Evolutionary conservation across 202 grass and related monocot genomes (phyloP).

Genomic region (Panicum virgatum): DNA sequence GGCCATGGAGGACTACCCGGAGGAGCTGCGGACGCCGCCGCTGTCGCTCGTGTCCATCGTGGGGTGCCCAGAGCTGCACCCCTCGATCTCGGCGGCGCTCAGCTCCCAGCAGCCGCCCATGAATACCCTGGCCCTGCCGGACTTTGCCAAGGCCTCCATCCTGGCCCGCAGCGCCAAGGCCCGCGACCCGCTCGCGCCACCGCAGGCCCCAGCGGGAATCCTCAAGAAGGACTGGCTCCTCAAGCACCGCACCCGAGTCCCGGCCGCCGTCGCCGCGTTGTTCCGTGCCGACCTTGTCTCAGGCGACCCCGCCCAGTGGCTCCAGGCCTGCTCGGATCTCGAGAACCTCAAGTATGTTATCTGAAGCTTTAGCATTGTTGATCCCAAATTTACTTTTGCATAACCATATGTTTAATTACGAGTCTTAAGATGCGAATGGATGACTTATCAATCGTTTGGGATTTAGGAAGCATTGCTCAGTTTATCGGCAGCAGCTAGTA

Average conservation of each 20-base stretch:
- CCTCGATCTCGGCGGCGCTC: slow-evolving; percentile 81
- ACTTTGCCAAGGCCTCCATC: slow-evolving; percentile 78
- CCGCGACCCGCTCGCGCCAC: slow-evolving; percentile 80
- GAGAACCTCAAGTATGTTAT: slow-evolving; percentile 88
- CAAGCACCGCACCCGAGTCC: slow-evolving; percentile 81
- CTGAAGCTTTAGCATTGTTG: slow-evolving; percentile 43
- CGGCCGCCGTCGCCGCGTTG: slow-evolving; percentile 67
- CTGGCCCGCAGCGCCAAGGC: slow-evolving; percentile 64
- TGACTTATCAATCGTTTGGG: slow-evolving; percentile 8
- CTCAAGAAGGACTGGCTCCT: slow-evolving; percentile 93
- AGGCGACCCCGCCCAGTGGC: slow-evolving; percentile 95
- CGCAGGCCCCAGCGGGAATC: slow-evolving; percentile 62
- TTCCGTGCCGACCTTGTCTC: slow-evolving; percentile 85
- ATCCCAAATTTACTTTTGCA: slow-evolving; percentile 25
- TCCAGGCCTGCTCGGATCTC: slow-evolving; percentile 97
- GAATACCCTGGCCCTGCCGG: slow-evolving; percentile 77
- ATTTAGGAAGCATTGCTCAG: background rate
- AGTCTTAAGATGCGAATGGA: slow-evolving; percentile 25
- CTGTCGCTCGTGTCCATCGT: slow-evolving; percentile 70
- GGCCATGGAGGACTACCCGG: slow-evolving; percentile 93
- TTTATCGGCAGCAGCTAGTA: slow-evolving; percentile 16
- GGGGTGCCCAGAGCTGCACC: slow-evolving; percentile 92
- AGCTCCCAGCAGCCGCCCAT: slow-evolving; percentile 81
- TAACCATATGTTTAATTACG: slow-evolving; percentile 8
- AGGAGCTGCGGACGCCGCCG: slow-evolving; percentile 97